Evolutionary conservation across 768 basidiomycete species (phyloP).

Genomic region (Pleurotus platypus): DNA sequence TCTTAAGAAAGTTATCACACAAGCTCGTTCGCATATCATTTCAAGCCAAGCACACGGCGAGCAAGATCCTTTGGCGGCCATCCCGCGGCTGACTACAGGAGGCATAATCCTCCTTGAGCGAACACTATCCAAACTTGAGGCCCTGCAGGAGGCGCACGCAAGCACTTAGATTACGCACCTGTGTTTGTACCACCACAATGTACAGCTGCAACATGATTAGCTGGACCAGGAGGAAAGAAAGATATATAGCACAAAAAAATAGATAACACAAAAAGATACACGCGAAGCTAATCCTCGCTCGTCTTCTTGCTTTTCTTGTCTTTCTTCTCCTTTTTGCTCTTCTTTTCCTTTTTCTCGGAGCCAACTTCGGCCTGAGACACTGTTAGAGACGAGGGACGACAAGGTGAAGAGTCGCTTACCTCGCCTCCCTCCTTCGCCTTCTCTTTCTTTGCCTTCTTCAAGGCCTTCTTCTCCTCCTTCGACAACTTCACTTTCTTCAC

Average conservation of each 20-base stretch:
- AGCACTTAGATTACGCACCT: too few relatives aligned
- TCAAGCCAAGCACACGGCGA: constrained; percentile 49
- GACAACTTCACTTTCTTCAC: constrained; percentile 73
- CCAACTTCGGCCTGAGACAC: constrained; percentile 17
- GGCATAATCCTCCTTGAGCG: constrained; percentile 76
- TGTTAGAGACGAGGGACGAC: constrained; percentile 6
- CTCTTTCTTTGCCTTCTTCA: constrained; percentile 75
- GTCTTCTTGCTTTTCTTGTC: constrained; percentile 60
- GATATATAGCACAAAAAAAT: too few relatives aligned
- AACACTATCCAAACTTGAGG: constrained; percentile 65
- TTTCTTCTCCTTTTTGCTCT: constrained; percentile 35
- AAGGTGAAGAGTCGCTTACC: constrained; percentile 17
- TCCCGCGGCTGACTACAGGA: constrained; percentile 76
- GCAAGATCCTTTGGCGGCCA: constrained; percentile 42
- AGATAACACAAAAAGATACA: too few relatives aligned
- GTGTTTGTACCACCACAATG: too few relatives aligned
- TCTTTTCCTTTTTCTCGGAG: constrained; percentile 32
- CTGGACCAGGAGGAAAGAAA: too few relatives aligned
- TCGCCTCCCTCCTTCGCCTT: constrained; percentile 45
- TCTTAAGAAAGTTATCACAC: constrained; percentile 64
- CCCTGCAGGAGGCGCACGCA: constrained; percentile 23
- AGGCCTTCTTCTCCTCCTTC: constrained; percentile 84
- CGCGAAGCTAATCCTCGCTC: constrained; percentile 6
- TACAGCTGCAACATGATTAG: too few relatives aligned
- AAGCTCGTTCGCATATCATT: constrained; percentile 60